Conservation (phyloP, 2,329 filamentous ascomycete species). For the Botrytis sinoallii region DNA sequence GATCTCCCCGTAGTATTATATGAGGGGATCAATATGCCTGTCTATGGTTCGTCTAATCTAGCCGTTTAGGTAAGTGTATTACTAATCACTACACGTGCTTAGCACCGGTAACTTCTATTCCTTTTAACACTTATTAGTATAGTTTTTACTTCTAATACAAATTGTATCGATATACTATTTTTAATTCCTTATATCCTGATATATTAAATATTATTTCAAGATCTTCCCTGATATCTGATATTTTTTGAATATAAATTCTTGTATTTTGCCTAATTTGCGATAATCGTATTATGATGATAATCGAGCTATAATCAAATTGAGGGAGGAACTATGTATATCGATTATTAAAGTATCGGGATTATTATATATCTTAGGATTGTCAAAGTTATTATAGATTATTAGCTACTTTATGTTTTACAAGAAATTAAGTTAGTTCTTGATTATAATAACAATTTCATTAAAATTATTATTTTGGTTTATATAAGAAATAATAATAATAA, state of each 20-base stretch:
- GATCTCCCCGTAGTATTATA: too few relatives aligned
- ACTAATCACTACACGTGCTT: too few relatives aligned
- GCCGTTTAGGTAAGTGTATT: too few relatives aligned
- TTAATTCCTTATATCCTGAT: conserved; percentile 26
- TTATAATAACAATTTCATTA: conserved; percentile 35
- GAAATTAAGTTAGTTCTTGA: conserved; percentile 42
- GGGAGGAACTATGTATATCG: conserved; percentile 21
- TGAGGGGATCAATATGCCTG: too few relatives aligned
- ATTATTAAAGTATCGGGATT: conserved; percentile 13
- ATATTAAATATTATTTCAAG: conserved; percentile 30
- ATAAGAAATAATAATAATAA: conserved; percentile 29
- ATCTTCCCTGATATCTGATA: conserved; percentile 20
- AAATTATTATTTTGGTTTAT: conserved; percentile 30
- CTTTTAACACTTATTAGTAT: conserved; percentile 9
- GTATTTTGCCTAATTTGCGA: conserved; percentile 6
- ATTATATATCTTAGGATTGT: conserved; percentile 37
- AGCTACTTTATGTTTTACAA: conserved; percentile 40
- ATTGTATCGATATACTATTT: conserved; percentile 27
- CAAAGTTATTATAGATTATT: conserved; percentile 32
- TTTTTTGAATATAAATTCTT: conserved; percentile 20
- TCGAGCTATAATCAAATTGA: conserved; percentile 19
- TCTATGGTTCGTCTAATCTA: too few relatives aligned
- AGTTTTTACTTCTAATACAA: conserved; percentile 10
- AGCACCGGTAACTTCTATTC: too few relatives aligned
- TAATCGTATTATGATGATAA: conserved; percentile 24